Evolutionary conservation across 768 basidiomycete species (phyloP).

Genomic region (Lentinula guzmanii): DNA sequence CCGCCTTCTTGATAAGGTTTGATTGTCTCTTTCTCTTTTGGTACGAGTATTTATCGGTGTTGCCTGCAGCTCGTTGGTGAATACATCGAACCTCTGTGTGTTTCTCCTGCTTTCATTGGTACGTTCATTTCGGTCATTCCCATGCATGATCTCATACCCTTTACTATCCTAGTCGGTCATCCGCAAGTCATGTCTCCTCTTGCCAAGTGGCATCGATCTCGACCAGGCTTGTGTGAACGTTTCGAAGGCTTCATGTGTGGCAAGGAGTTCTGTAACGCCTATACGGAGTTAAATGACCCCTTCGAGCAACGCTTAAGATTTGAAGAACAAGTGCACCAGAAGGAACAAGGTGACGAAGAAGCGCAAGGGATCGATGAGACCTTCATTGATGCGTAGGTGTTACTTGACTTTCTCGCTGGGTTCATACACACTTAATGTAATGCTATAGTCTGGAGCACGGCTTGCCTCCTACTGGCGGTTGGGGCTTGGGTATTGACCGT

Average conservation of each 20-base stretch:
- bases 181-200: constrained; percentile 99
- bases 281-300: constrained; percentile 99
- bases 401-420: neutral
- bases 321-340: constrained; percentile 92
- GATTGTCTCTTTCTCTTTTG: neutral
- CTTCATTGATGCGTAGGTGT: constrained; percentile 84
- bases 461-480: constrained; percentile 95
- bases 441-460: constrained; percentile 83
- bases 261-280: constrained; percentile 98
- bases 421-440: neutral
- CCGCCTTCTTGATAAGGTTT: constrained; percentile 91
- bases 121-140: constrained; percentile 10
- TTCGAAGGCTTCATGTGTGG: constrained; percentile 99
- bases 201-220: constrained; percentile 97
- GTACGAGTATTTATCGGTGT: neutral
- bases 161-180: constrained; percentile 68
- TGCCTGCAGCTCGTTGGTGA: constrained; percentile 83
- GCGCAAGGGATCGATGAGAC: constrained; percentile 97
- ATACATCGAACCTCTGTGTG: constrained; percentile 94
- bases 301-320: constrained; percentile 94
- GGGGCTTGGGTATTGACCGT: constrained; percentile 94
- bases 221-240: constrained; percentile 94
- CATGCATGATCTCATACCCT: neutral
- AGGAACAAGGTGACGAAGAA: constrained; percentile 96
- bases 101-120: constrained; percentile 96